These are phyloP conservation scores for Tylopilus balloui DNA, from an alignment of 768 basidiomycete genomes.

Conservation along the genomic window DNA sequence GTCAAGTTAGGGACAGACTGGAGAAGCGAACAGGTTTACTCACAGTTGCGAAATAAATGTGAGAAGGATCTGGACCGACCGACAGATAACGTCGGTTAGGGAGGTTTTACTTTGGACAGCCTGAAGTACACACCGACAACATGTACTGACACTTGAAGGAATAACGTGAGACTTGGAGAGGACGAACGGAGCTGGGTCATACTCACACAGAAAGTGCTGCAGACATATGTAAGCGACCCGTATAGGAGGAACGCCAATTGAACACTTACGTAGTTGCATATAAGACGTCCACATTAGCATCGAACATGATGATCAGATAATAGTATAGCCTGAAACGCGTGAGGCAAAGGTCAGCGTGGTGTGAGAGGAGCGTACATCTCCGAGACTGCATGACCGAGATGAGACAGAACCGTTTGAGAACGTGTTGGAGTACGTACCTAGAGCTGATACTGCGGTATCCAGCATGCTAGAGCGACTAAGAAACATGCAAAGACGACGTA, in stretches of 20 bases:
- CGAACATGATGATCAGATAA: constrained; percentile 25
- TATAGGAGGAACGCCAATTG: too few relatives aligned
- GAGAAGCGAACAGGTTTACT: neutral
- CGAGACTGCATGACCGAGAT: constrained; percentile 17
- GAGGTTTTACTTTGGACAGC: neutral
- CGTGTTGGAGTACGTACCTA: constrained; percentile 16
- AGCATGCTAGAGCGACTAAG: constrained; percentile 12
- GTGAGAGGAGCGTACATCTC: constrained; percentile 19
- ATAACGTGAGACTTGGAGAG: neutral
- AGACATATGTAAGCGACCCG: constrained; percentile 2
- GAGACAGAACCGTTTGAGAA: constrained; percentile 1
- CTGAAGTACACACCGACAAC: constrained; percentile 18
- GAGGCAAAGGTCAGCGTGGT: neutral
- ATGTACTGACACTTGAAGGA: constrained; percentile 22
- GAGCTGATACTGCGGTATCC: constrained; percentile 24
- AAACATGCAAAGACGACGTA: neutral
- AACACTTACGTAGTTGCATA: constrained; percentile 26
- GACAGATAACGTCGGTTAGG: neutral
- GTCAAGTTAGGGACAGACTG: neutral
- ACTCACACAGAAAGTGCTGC: constrained; percentile 32
- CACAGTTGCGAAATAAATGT: constrained; percentile 27
- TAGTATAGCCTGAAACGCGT: constrained; percentile 26
- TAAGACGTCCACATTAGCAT: constrained; percentile 21
- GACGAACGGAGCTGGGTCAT: neutral
- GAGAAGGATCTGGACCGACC: constrained; percentile 20